phyloP scores from a whole-genome alignment of 169 alveolate genomes.

The Plasmodium gonderi region DNA sequence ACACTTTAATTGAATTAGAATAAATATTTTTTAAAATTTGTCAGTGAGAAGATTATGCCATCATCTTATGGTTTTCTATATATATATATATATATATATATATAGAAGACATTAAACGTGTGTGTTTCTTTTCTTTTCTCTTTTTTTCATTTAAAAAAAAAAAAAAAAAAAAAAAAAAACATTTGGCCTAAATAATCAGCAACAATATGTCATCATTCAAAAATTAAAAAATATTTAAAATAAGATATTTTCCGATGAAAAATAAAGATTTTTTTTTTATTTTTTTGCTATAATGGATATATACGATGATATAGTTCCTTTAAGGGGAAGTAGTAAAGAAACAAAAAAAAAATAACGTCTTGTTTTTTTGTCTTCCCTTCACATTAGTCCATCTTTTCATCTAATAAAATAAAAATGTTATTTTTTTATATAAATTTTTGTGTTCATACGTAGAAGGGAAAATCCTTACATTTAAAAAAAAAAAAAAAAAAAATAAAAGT shows the following conservation, averaged over 20 bases:
- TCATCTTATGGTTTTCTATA: conserved; percentile 25
- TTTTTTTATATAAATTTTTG: too few relatives aligned
- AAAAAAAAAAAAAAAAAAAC: conserved; percentile 33
- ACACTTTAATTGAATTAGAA: neutral
- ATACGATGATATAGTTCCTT: neutral
- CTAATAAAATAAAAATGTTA: too few relatives aligned
- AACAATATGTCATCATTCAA: conserved; percentile 61
- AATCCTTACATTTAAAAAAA: too few relatives aligned
- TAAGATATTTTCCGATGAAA: neutral
- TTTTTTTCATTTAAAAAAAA: neutral
- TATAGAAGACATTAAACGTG: neutral
- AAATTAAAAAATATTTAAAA: conserved; percentile 63
- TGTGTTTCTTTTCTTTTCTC: conserved; percentile 4
- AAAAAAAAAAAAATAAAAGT: too few relatives aligned
- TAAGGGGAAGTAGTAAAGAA: neutral
- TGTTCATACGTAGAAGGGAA: too few relatives aligned
- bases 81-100: neutral
- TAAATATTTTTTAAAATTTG: conserved; percentile 71
- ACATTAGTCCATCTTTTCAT: too few relatives aligned
- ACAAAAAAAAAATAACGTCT: too few relatives aligned
- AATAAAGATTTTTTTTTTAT: too few relatives aligned
- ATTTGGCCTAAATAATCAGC: conserved; percentile 60
- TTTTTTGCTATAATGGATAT: neutral
- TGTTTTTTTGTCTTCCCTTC: too few relatives aligned
- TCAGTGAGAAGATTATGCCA: conserved; percentile 79